Percentiles rank a stretch among this genome's conserved stretches.
phyloP scores from a whole-genome alignment of 78 protist genomes.

The Bodo saltans region DNA sequence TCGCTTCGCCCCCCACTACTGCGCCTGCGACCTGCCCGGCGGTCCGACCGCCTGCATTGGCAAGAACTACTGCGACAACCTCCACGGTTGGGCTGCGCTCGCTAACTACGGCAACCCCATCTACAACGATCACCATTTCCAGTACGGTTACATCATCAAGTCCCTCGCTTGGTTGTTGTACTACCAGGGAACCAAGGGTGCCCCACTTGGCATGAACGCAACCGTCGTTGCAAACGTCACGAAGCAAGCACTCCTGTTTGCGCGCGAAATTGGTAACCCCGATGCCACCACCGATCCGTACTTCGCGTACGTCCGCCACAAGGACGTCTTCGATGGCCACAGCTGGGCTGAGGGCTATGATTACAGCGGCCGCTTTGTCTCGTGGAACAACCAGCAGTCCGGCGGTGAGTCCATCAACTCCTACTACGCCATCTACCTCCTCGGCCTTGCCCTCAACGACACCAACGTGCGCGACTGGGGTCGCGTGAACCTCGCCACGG shows the following conservation, averaged over 20 bases:
- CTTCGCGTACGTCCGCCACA: conserved; percentile 2
- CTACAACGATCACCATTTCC: conserved; percentile 46
- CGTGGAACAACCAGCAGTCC: conserved; percentile 15
- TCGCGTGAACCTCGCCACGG: conserved; percentile 1
- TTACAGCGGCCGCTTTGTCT: background rate
- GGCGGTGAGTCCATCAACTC: conserved; percentile 9
- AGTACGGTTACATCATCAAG: conserved; percentile 32
- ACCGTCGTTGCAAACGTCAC: background rate
- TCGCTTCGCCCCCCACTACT: background rate
- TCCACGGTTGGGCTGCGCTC: background rate
- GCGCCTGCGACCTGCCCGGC: background rate
- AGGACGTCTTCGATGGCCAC: conserved; percentile 8
- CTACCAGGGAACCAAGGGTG: background rate
- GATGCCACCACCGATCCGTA: background rate
- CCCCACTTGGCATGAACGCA: background rate
- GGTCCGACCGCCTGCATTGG: background rate
- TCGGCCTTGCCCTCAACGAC: background rate
- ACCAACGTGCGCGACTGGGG: background rate
- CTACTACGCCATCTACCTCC: background rate
- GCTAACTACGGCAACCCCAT: conserved; percentile 3
- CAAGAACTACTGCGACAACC: background rate
- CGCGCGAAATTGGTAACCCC: conserved; percentile 32
- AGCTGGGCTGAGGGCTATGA: conserved; percentile 11
- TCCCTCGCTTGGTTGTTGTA: conserved; percentile 5
- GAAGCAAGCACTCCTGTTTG: background rate